phyloP scores from a whole-genome alignment of 83 land plant species.

The Larix sibirica region DNA sequence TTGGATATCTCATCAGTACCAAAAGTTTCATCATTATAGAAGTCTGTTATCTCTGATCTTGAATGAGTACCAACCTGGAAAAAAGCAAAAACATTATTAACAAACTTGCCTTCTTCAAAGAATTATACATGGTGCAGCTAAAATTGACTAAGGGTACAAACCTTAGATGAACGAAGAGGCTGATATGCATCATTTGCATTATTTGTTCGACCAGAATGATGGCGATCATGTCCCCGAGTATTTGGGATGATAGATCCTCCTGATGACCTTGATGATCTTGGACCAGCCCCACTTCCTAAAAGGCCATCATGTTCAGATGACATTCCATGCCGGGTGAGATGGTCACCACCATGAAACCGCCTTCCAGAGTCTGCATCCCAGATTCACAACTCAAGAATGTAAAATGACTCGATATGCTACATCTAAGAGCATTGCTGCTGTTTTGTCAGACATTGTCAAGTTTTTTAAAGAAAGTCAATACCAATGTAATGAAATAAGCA shows the following conservation, averaged over 20 bases:
- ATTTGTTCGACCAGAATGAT: conserved; percentile 34
- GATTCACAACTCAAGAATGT: too few relatives aligned
- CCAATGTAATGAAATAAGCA: too few relatives aligned
- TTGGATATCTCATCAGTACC: conserved; percentile 51
- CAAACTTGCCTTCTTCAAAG: background rate
- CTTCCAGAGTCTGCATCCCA: conserved; percentile 45
- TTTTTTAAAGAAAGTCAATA: too few relatives aligned
- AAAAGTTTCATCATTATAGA: conserved; percentile 72
- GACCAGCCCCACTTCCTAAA: conserved; percentile 70
- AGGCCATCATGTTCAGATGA: conserved; percentile 76
- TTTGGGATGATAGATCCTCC: conserved; percentile 39
- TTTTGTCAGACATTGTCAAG: too few relatives aligned
- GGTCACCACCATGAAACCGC: conserved; percentile 38
- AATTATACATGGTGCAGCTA: background rate
- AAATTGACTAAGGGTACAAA: conserved; percentile 4
- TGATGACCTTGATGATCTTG: conserved; percentile 56
- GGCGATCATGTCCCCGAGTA: conserved; percentile 33
- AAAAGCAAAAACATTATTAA: background rate
- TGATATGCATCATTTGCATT: conserved; percentile 57
- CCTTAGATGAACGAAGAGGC: conserved; percentile 75
- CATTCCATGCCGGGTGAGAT: conserved; percentile 45
- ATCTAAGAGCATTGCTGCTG: too few relatives aligned
- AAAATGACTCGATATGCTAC: too few relatives aligned
- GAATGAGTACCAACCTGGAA: conserved; percentile 43
- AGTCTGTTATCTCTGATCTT: conserved; percentile 47